phyloP scores from a whole-genome alignment of 1,139 yeast genomes.

The Wickerhamiella pararugosa region DNA sequence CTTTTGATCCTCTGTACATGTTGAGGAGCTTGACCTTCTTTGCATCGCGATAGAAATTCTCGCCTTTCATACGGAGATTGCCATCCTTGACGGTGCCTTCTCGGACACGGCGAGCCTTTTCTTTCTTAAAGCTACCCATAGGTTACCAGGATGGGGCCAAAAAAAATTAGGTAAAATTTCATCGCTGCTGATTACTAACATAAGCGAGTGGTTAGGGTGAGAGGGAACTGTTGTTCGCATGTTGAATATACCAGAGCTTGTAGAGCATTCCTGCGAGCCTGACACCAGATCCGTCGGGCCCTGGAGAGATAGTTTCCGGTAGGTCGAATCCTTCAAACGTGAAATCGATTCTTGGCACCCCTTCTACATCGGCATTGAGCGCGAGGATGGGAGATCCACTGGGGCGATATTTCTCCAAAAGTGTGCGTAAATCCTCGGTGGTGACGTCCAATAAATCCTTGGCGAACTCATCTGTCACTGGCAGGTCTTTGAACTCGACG shows the following conservation, averaged over 20 bases:
- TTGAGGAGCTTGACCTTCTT: constrained; percentile 77
- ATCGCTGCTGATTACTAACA: too few relatives aligned
- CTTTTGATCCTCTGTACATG: constrained; percentile 88
- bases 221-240: too few relatives aligned
- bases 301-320: not conserved
- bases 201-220: too few relatives aligned
- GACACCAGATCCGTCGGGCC: constrained; percentile 2
- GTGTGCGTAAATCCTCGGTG: not conserved
- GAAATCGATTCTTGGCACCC: too few relatives aligned
- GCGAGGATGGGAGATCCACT: constrained; percentile 1
- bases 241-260: too few relatives aligned
- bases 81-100: constrained; percentile 78
- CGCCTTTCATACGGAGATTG: constrained; percentile 88
- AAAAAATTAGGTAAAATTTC: not conserved
- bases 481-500: too few relatives aligned
- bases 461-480: not conserved
- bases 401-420: not conserved
- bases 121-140: constrained; percentile 93
- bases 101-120: constrained; percentile 69
- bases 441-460: not conserved
- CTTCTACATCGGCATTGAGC: not conserved
- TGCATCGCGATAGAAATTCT: constrained; percentile 86
- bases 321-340: not conserved
- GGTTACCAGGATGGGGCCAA: not conserved
- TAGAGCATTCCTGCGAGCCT: constrained; percentile 2